Evolutionary conservation across 768 basidiomycete genomes (phyloP), one percentile per base, ranked within the genome.

Genomic region (Saitozyma sp.): DNA sequence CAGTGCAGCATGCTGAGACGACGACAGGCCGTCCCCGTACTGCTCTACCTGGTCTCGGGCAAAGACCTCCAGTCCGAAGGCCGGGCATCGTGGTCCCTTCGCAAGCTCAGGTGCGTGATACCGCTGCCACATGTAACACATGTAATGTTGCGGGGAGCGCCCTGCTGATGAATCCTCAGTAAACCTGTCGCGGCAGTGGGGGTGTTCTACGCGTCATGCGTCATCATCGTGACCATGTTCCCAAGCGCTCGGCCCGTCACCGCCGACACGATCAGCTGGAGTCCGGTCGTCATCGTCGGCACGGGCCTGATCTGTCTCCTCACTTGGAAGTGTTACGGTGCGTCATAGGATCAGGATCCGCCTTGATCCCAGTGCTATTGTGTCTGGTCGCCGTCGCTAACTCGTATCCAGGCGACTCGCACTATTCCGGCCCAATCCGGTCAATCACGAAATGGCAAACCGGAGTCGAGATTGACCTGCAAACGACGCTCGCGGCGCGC

Each of bases 361-460:
- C 17, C 1, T 6, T 46, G n/a, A 29, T 50, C 6, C 41, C 20
- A 17, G 10, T n/a, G 20, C 11, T 38, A 3, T 50, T n/a, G 29
- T 39, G 29, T 29, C 29, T 29, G 2, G 29, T 29, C 29, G 29
- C 29, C 29, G 29, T 29, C 29, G 40, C 54, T 43, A 29, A 41
- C 1, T 8, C 8, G 29, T 20, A 11, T 13, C 14, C 53, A 69
- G 63, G 68, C 54, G 69, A 59, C 45, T 58, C 63, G 60, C 75
- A 80, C 53, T 82, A 81, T 67, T 79, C 80, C 19, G 81, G 81
- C 0, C 81, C 81, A 1, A 81, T 82, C 59, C 73, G 75, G 62
- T 73, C 80, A 13, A 66, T 79, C 11, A 81, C 80, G 0, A 76
- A 76, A 55, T 81, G 79, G 79, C 71, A 79, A n/a, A 77, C 79